Evolutionary conservation across 768 basidiomycete species (phyloP), one percentile per base, ranked within the genome.

Genomic region (Lentinula raphanica): DNA sequence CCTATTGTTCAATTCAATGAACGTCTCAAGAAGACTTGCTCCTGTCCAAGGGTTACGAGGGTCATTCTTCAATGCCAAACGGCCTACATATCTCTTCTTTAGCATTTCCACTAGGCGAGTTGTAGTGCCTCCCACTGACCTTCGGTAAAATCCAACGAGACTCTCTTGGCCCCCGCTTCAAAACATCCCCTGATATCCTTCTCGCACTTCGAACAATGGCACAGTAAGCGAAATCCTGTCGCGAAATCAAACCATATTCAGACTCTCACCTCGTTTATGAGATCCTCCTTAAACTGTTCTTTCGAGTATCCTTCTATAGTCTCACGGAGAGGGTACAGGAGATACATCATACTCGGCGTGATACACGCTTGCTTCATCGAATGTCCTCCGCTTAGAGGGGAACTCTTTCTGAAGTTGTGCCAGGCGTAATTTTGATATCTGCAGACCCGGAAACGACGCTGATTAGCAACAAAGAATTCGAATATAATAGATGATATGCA

Each of bases 61-160:
- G 21, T 56, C 54, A 28, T 56, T 56, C 44, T 56, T 56, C 39
- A 42, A 31, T 15, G 54, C 54, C 39, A 56, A 36, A 35, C 54
- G 54, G 19, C 54, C 54, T 56, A 8, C 8, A 9, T 15, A n/a
- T n/a, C n/a, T 8, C 6, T 17, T 40, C 17, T 21, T 44, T 1
- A 27, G 40, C 27, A 29, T 25, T 9, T 9, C 3, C 15, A 3
- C 19, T 12, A 15, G 17, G 39, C 15, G n/a, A 21, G 11, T 15
- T 2, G 1, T 42, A 35, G 25, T 9, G 28, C 7, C 11, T 0
- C 2, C 21, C 0, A 56, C 54, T 38, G 9, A 56, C 54, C 54
- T 56, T 56, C 54, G 8, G 54, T 56, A n/a, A 56, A 56, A 46
- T 56, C 54, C 19, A 56, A 44, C n/a, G 54, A 56, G 17, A 56